Percentiles rank a stretch among this genome's conserved stretches.
Evolutionary conservation across 1,284 basidiomycete genomes (phyloP).

Genomic region (Naganishia liquefaciens): DNA sequence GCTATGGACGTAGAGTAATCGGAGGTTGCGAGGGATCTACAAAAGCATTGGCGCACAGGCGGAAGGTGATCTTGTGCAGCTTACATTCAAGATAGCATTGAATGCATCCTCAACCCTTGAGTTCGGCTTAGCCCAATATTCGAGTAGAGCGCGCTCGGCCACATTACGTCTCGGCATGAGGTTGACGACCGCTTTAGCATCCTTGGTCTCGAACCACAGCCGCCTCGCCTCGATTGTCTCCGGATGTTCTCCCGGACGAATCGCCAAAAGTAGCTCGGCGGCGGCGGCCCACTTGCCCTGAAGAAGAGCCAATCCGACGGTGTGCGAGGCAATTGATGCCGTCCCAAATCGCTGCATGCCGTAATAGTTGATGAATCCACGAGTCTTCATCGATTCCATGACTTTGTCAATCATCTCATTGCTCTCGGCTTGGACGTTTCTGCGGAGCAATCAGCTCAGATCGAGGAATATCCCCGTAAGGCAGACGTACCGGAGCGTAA

Average conservation of each 20-base stretch:
- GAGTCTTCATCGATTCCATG: slow-evolving; percentile 75
- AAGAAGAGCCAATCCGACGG: slow-evolving; percentile 86
- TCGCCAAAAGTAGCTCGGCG: slow-evolving; percentile 74
- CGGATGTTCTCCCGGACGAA: slow-evolving; percentile 83
- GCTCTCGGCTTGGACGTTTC: slow-evolving; percentile 77
- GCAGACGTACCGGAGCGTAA: slow-evolving; percentile 76
- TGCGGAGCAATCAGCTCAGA: slow-evolving; percentile 45
- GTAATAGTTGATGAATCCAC: slow-evolving; percentile 98
- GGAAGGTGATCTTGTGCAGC: slow-evolving; percentile 40
- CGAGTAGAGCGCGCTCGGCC: slow-evolving; percentile 87
- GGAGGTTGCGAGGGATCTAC: slow-evolving; percentile 90
- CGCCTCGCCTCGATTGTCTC: slow-evolving; percentile 76
- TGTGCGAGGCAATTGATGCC: slow-evolving; percentile 89
- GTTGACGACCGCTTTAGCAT: slow-evolving; percentile 73
- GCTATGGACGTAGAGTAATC: slow-evolving; percentile 97
- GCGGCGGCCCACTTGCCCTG: slow-evolving; percentile 87
- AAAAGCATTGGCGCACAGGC: not conserved
- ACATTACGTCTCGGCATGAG: slow-evolving; percentile 85
- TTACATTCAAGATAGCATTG: slow-evolving; percentile 78
- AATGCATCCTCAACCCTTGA: slow-evolving; percentile 77
- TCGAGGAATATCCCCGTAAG: not conserved
- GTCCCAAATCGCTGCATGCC: slow-evolving; percentile 99
- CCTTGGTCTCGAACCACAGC: slow-evolving; percentile 76
- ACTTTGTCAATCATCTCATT: slow-evolving; percentile 70
- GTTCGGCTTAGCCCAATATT: slow-evolving; percentile 82